A percentile compares a stretch with the other conserved stretches of the same genome.
Conservation (phyloP, 1,139 yeast species). For the Hyphopichia wangnamkhiaoensis region DNA sequence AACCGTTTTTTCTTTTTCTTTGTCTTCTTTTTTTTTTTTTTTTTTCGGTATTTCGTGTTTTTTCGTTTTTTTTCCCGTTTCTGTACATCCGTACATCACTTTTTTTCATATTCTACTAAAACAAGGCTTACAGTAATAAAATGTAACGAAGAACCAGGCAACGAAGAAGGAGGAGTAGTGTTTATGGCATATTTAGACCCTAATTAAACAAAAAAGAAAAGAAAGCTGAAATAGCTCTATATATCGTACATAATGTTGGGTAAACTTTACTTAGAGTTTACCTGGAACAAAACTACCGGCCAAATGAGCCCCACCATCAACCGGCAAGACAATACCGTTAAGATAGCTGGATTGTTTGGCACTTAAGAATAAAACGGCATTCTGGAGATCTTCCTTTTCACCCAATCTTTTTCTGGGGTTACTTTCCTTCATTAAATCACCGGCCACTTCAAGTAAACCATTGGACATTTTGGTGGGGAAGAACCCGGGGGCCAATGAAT, state of each 20-base stretch:
- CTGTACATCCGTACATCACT: background rate
- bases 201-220: background rate
- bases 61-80: background rate
- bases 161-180: too few relatives aligned
- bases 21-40: too few relatives aligned
- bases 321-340: conserved; percentile 71
- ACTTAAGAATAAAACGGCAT: conserved; percentile 59
- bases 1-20: too few relatives aligned
- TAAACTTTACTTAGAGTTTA: conserved; percentile 15
- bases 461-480: conserved; percentile 78
- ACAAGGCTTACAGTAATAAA: too few relatives aligned
- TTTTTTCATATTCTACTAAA: too few relatives aligned
- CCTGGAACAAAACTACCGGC: conserved; percentile 21
- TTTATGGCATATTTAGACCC: background rate
- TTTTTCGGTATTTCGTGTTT: background rate
- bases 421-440: conserved; percentile 45
- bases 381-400: conserved; percentile 58
- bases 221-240: background rate
- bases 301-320: conserved; percentile 67
- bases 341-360: conserved; percentile 62
- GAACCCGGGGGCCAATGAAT: conserved; percentile 76
- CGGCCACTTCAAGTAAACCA: conserved; percentile 59
- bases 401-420: conserved; percentile 75
- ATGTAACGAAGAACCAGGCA: too few relatives aligned
- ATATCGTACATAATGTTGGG: background rate